Percentiles rank a stretch among this genome's conserved stretches.
Evolutionary conservation across 1,284 basidiomycete species (phyloP).

Genomic region (Pascua sp.): DNA sequence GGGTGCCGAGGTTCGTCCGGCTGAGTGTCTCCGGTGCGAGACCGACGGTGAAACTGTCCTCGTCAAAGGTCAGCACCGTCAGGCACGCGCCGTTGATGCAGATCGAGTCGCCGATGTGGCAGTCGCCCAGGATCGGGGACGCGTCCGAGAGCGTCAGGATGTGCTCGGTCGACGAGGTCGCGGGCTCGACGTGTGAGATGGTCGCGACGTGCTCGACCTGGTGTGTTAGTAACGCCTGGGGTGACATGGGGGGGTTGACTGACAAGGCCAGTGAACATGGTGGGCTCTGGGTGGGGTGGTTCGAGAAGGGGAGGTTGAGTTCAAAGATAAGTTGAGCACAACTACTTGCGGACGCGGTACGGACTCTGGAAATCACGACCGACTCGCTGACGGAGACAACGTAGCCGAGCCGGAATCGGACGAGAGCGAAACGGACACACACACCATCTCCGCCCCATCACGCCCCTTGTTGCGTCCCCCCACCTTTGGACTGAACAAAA

Average conservation of each 20-base stretch:
- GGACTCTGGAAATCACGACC: too few species aligned
- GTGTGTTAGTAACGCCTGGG: constrained; percentile 6
- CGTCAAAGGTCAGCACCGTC: constrained; percentile 79
- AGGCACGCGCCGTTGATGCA: constrained; percentile 80
- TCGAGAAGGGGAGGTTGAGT: background rate
- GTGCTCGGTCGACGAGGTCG: constrained; percentile 55
- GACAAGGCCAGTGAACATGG: constrained; percentile 50
- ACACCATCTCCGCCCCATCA: background rate
- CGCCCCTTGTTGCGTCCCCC: background rate
- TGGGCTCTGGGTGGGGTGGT: too few species aligned
- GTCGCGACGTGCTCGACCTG: constrained; percentile 48
- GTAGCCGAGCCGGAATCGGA: too few species aligned
- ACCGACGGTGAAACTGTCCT: constrained; percentile 83
- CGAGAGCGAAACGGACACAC: too few species aligned
- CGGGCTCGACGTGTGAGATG: constrained; percentile 38
- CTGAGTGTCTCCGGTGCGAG: constrained; percentile 91
- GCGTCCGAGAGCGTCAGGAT: constrained; percentile 69
- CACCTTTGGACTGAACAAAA: background rate
- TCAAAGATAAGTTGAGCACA: background rate
- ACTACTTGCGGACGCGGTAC: too few species aligned
- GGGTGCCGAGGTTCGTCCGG: constrained; percentile 83
- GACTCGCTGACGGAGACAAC: too few species aligned
- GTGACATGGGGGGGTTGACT: constrained; percentile 1
- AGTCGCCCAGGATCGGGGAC: constrained; percentile 78
- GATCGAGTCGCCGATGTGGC: constrained; percentile 91